Evolutionary conservation across 768 basidiomycete species (phyloP), one percentile per base, ranked within the genome.

Genomic region (Phlebiopsis flavidoalba): DNA sequence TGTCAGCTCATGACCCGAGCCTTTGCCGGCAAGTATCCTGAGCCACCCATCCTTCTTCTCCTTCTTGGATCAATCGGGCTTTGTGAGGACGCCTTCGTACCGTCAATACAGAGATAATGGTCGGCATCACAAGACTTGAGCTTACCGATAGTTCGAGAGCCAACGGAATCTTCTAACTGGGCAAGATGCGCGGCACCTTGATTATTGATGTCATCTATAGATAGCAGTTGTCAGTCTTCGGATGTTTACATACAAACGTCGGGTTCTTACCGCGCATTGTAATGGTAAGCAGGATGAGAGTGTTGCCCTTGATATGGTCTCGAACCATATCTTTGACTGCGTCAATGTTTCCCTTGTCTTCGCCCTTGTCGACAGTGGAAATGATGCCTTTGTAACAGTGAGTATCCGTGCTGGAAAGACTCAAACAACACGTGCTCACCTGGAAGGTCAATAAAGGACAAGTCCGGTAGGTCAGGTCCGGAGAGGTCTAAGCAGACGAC

Each of bases 131-230:
- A 17, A 43, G 10, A 4, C 10, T 12, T 43, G 17, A 8, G 2
- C 55, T 15, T 62, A 87, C 89, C 88, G 19, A 91, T 85, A 0
- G 89, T 91, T 3, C 87, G 77, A 51, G 76, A 77, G 0, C 88
- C 87, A 1, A 79, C 70, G 0, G 82, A 80, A 62, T 90, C 88
- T 48, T 79, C 72, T 15, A 74, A 52, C 63, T 83, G 85, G 0
- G 87, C 83, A 0, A 91, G 74, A n/a, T 79, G 73, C 58, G 86
- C 83, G 0, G 89, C 88, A 0, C 85, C 87, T 68, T 91, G 88
- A 45, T 88, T 91, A 63, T 90, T 87, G 14, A 87, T 87, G 62
- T 91, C 88, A 59, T 87, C 89, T 91, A 22, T 8, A 7, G 33
- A 19, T 5, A 21, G 33, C 22, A 31, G 26, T 31, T 31, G 26